These are phyloP conservation scores for Paramyrothecium sp. DNA, from an alignment of 2,329 filamentous ascomycete genomes.

Conservation along the genomic window DNA sequence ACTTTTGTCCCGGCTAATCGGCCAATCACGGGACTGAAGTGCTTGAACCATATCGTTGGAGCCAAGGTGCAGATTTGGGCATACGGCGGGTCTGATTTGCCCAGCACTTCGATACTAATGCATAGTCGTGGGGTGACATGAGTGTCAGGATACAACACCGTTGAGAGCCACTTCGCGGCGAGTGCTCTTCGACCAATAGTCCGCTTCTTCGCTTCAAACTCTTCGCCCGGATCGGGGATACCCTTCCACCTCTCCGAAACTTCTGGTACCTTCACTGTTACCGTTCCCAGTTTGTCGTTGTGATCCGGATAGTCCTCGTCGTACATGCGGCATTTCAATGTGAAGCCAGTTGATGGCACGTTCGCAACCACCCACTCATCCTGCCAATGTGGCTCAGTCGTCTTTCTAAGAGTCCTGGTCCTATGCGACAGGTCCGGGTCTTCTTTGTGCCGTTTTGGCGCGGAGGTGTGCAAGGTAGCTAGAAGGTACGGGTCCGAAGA, in stretches of 20 bases:
- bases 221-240: constrained; percentile 55
- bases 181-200: constrained; percentile 87
- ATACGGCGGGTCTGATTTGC: constrained; percentile 67
- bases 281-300: constrained; percentile 86
- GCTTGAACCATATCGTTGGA: constrained; percentile 73
- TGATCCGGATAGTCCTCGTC: constrained; percentile 87
- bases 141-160: constrained; percentile 57
- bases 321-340: constrained; percentile 80
- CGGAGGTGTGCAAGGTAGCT: constrained; percentile 69
- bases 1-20: constrained; percentile 73
- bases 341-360: constrained; percentile 76
- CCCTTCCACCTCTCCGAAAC: constrained; percentile 68
- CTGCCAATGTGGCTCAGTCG: constrained; percentile 77
- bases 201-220: constrained; percentile 76
- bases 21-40: constrained; percentile 87
- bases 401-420: constrained; percentile 72
- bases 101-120: constrained; percentile 76
- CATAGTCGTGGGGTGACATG: constrained; percentile 70
- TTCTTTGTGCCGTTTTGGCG: constrained; percentile 80
- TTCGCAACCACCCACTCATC: constrained; percentile 87
- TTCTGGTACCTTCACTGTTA: constrained; percentile 63
- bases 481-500: constrained; percentile 82
- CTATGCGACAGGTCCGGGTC: constrained; percentile 74
- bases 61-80: constrained; percentile 77
- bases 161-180: constrained; percentile 66